Evolutionary conservation across 345 rosid species (phyloP).

Genomic region (Eucalyptus tenuipes): DNA sequence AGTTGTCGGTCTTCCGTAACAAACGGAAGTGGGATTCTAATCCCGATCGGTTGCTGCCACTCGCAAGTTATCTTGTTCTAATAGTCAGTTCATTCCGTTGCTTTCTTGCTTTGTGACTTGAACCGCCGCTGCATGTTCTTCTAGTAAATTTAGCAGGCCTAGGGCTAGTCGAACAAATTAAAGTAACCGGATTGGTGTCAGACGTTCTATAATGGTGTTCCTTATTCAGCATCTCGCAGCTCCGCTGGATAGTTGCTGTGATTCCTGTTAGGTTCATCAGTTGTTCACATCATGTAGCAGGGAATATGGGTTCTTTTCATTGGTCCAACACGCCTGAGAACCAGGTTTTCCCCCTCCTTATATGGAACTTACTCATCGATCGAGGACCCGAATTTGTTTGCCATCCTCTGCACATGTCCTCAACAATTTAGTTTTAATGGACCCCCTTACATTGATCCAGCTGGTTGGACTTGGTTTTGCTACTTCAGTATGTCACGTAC

Average conservation of each 20-base stretch:
- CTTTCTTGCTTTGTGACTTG: not conserved
- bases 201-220: not conserved
- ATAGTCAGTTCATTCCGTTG: not conserved
- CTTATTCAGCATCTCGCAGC: not conserved
- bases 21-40: not conserved
- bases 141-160: not conserved
- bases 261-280: not conserved
- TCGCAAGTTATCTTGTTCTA: not conserved
- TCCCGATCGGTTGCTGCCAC: not conserved
- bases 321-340: not conserved
- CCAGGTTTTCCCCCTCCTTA: not conserved
- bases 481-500: not conserved
- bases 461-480: not conserved
- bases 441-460: not conserved
- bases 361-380: not conserved
- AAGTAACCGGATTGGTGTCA: not conserved
- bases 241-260: not conserved
- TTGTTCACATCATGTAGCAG: not conserved
- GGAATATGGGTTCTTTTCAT: not conserved
- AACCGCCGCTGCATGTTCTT: not conserved
- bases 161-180: not conserved
- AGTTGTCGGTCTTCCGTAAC: not conserved
- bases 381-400: not conserved
- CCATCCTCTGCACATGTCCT: not conserved
- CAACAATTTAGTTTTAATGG: not conserved